These are phyloP conservation scores for Eucalyptus curtisii DNA, from an alignment of 345 rosid species.

Conservation along the genomic window DNA sequence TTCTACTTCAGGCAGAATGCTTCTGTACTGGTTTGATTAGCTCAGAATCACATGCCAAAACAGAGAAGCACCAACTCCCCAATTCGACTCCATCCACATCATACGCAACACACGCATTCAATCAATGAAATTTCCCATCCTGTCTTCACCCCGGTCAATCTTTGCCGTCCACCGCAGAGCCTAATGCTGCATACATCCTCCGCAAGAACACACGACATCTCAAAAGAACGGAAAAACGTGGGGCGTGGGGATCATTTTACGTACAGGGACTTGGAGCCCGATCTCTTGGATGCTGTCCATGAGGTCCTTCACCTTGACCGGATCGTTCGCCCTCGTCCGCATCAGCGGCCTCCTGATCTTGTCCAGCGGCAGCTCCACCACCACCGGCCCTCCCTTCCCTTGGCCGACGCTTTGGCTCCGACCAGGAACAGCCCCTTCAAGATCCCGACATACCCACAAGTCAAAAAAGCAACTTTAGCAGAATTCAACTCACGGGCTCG, in stretches of 20 bases:
- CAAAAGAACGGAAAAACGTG: neutral
- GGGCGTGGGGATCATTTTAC: neutral
- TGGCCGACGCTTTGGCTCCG: neutral
- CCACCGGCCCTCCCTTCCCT: conserved; percentile 37
- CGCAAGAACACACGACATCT: neutral
- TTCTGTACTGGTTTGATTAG: neutral
- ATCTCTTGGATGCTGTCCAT: conserved; percentile 69
- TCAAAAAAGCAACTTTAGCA: neutral
- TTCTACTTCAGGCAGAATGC: neutral
- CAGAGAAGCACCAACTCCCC: neutral
- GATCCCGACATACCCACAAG: neutral
- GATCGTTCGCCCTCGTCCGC: conserved; percentile 83
- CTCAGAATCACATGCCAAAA: neutral
- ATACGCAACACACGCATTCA: neutral
- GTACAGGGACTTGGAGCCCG: conserved; percentile 92
- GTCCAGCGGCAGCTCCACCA: conserved; percentile 60
- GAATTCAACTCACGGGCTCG: neutral
- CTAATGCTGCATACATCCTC: neutral
- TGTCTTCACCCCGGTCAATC: neutral
- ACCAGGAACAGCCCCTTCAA: neutral
- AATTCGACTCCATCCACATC: neutral
- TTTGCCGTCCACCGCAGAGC: neutral
- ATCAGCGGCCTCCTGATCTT: conserved; percentile 77
- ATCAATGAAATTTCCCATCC: neutral
- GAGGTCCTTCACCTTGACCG: conserved; percentile 67